Base-by-base conservation (phyloP, 2,329 filamentous ascomycete genomes). In the Alternaria gansuensis region DNA sequence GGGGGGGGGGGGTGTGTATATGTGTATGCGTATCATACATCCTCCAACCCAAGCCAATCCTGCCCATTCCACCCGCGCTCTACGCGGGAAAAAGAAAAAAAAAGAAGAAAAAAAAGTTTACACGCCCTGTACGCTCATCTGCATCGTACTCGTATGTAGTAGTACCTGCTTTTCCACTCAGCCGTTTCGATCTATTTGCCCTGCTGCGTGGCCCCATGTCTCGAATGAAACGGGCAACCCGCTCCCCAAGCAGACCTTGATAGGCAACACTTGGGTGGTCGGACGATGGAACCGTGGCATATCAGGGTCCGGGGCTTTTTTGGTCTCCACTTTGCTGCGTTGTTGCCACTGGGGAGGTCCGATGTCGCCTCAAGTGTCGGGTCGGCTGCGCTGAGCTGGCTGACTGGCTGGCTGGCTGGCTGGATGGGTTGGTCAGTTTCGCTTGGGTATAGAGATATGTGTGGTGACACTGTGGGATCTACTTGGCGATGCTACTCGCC, bases 381-480 rank as follows among this genome's bases (percentile, higher is more conserved):
- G 28, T n/a, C 17, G 17, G 17, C 17, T 17, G 17, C 17, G 17
- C 17, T 17, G 17, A 17, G 17, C 17, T 17, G 17, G 17, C 17
- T 17, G 17, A 2, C 17, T 17, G 17, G 17, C 17, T 17, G 43
- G 17, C 43, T 46, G n/a, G 43, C 28, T 46, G 28, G n/a, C 14
- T 14, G 14, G 17, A 1, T 34, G 40, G 29, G 33, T 33, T 24
- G 29, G 44, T 29, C 24, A 34, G 29, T 34, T 43, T 48, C 44
- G 44, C 44, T 48, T 48, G 44, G 44, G 26, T 48, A 48, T 48
- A 48, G 4, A 34, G 13, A 31, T 33, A 48, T 21, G 36, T 33
- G 29, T 21, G 29, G 11, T 36, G 34, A 5, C 7, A n/a, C 21
- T 21, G 31, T 26, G 44, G 44, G 44, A 31, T 24, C 36, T 34